phyloP scores from a whole-genome alignment of 2,329 filamentous ascomycete genomes.

The Colletotrichum somersetense region DNA sequence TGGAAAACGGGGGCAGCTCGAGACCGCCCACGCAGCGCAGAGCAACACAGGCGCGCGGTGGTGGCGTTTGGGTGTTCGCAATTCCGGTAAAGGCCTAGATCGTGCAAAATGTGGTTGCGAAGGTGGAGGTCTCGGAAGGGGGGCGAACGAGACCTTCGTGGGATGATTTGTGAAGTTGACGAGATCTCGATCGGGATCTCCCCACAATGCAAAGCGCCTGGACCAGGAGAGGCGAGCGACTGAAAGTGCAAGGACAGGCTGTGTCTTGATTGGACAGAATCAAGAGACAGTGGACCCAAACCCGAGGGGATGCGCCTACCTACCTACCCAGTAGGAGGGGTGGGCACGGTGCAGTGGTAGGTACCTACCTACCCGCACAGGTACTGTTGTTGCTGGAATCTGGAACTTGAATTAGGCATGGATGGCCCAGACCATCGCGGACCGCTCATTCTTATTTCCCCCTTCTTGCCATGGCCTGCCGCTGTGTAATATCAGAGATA shows the following conservation, averaged over 20 bases:
- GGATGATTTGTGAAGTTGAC: slow-evolving; percentile 23
- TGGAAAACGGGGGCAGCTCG: background rate
- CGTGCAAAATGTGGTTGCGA: background rate
- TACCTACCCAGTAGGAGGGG: background rate
- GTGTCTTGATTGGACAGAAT: slow-evolving; percentile 9
- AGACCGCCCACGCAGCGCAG: slow-evolving; percentile 26
- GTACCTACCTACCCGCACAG: background rate
- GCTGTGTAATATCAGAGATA: slow-evolving; percentile 17
- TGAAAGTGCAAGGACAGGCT: slow-evolving; percentile 3
- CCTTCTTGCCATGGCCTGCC: background rate
- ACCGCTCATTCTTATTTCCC: background rate
- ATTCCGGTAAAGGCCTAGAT: slow-evolving; percentile 4
- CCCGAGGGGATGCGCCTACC: background rate
- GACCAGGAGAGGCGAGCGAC: slow-evolving; percentile 8
- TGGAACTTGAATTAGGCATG: slow-evolving; percentile 12
- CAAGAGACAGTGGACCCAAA: background rate
- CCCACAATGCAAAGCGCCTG: slow-evolving; percentile 34
- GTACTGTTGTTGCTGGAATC: background rate
- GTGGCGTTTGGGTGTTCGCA: slow-evolving; percentile 1
- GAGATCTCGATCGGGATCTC: slow-evolving; percentile 35
- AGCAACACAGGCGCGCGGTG: slow-evolving; percentile 29
- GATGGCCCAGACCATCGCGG: slow-evolving; percentile 25
- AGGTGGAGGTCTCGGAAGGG: slow-evolving; percentile 5
- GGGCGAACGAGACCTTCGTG: slow-evolving; percentile 12
- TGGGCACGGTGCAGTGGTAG: slow-evolving; percentile 2